Conservation (phyloP, 805 yeast species). For the Cyberlindnera bimundalis region DNA sequence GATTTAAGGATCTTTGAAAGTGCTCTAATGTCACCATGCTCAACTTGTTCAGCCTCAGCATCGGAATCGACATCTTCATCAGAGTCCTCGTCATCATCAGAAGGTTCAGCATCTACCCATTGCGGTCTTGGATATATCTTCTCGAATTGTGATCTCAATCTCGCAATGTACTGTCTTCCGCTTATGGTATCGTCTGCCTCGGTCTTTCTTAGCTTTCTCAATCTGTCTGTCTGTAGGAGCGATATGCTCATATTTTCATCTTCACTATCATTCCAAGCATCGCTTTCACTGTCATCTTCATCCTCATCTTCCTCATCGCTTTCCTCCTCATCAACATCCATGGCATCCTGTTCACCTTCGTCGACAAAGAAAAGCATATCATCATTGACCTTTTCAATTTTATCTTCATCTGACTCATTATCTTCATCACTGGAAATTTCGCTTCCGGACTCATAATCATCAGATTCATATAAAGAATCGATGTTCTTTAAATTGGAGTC, state of each 20-base stretch:
- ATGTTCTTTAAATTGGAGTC: slow-evolving; percentile 58
- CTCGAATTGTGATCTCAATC: slow-evolving; percentile 70
- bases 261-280: slow-evolving; percentile 88
- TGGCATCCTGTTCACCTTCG: slow-evolving; percentile 33
- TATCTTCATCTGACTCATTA: slow-evolving; percentile 25
- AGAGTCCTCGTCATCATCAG: slow-evolving; percentile 25
- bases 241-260: slow-evolving; percentile 73
- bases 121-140: slow-evolving; percentile 77
- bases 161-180: slow-evolving; percentile 57
- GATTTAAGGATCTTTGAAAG: slow-evolving; percentile 35
- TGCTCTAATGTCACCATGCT: slow-evolving; percentile 38
- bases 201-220: slow-evolving; percentile 66
- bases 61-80: slow-evolving; percentile 30
- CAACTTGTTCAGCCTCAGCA: slow-evolving; percentile 28
- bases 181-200: slow-evolving; percentile 49
- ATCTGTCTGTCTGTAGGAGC: slow-evolving; percentile 51
- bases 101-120: slow-evolving; percentile 54
- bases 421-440: slow-evolving; percentile 30
- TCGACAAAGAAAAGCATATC: slow-evolving; percentile 56
- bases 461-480: slow-evolving; percentile 44
- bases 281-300: slow-evolving; percentile 33
- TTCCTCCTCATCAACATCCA: slow-evolving; percentile 21
- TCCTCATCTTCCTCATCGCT: slow-evolving; percentile 33
- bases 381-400: slow-evolving; percentile 37
- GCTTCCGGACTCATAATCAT: slow-evolving; percentile 43